Conservation (phyloP, 345 rosid species). For the Populus deltoides region DNA sequence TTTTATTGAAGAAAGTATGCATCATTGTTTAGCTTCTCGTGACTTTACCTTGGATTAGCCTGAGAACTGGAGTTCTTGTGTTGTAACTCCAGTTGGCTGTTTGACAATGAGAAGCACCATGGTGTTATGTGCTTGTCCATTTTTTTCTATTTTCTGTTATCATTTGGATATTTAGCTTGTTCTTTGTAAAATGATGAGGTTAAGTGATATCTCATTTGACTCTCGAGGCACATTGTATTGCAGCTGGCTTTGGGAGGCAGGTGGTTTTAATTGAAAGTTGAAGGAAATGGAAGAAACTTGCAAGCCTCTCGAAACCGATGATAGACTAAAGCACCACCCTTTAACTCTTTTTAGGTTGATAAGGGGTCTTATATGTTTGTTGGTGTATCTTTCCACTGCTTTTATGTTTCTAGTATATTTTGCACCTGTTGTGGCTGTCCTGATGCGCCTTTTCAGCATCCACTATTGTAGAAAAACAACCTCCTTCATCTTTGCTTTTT, state of each 20-base stretch:
- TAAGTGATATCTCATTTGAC: conserved; percentile 18
- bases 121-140: background rate
- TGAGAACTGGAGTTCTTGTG: background rate
- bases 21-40: background rate
- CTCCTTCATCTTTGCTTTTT: conserved; percentile 56
- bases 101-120: background rate
- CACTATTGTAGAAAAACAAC: conserved; percentile 54
- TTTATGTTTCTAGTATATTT: conserved; percentile 63
- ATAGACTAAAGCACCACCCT: conserved; percentile 45
- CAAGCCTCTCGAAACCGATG: conserved; percentile 38
- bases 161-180: background rate
- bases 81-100: background rate
- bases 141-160: background rate
- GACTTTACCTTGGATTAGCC: background rate
- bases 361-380: conserved; percentile 60
- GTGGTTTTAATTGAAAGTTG: conserved; percentile 14
- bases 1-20: background rate
- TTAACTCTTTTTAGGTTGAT: conserved; percentile 58
- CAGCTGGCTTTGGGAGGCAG: conserved; percentile 31
- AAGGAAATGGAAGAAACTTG: conserved; percentile 44
- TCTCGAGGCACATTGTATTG: conserved; percentile 29
- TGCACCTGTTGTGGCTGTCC: conserved; percentile 44
- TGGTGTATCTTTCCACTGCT: conserved; percentile 64
- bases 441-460: conserved; percentile 44
- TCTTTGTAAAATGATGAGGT: background rate